Evolutionary conservation across 208 protist species (phyloP), one percentile per base, ranked within the genome.

Genomic region (Tritrichomonas musculus): DNA sequence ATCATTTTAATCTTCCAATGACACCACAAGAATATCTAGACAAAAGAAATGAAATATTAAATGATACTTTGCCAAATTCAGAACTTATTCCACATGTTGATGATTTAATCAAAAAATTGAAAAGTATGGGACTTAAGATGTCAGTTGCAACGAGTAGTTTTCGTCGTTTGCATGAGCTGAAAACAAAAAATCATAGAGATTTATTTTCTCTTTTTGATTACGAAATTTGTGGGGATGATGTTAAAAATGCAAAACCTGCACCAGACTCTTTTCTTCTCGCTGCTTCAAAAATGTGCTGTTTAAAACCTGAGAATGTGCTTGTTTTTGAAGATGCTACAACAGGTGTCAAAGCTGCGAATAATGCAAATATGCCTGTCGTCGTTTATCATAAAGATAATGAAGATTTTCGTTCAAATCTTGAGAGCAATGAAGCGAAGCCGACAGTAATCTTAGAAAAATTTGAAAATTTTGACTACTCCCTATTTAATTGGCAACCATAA

Each of bases 201-300:
- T 88, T 88, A 11, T 25, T 53, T n/a, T 8, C 25, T 8, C 27
- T 44, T 27, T 57, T 88, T 27, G 77, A 88, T 17, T 57, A 88
- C 30, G 44, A 47, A 17, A 14, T 88, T 33, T 88, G 77, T 30
- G 77, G 77, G 14, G 77, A 88, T 50, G 77, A 88, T 57, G 77
- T 88, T 39, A 22, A 44, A 88, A 25, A 88, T 60, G 77, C 47
- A 53, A 88, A 88, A 47, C 77, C 77, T 57, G 77, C 53, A 41
- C 77, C 77, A 57, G 77, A 88, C 1, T 14, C 57, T 57, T 88
- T 88, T 47, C 47, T 39, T 27, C 20, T 33, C 4, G 47, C 77
- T 22, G 13, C 47, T 8, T 17, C 41, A 17, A 50, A 47, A 9
- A 33, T 53, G 4, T 25, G 47, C 17, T 14, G 39, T 20, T 57